Conservation (phyloP, 108 stramenopile genomes). For the Fistulifera pelliculosa region DNA sequence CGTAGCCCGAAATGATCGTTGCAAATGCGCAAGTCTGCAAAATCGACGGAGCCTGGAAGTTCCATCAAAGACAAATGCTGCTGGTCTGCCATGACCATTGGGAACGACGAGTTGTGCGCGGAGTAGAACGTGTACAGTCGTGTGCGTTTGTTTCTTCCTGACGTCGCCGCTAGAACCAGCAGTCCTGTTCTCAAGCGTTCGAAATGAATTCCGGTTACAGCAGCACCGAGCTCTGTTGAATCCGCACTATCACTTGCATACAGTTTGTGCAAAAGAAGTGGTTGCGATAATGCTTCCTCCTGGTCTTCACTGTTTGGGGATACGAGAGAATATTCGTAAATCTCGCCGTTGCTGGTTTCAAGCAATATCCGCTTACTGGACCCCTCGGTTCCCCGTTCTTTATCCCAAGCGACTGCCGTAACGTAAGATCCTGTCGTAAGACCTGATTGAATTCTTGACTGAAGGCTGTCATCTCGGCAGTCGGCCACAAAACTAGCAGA, state of each 20-base stretch:
- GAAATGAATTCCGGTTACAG: constrained; percentile 45
- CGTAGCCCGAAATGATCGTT: constrained; percentile 62
- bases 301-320: constrained; percentile 21
- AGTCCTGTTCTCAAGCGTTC: constrained; percentile 48
- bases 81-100: constrained; percentile 43
- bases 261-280: constrained; percentile 17
- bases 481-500: constrained; percentile 19
- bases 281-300: constrained; percentile 2
- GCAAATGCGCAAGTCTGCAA: constrained; percentile 55
- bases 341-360: constrained; percentile 67
- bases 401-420: constrained; percentile 79
- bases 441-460: constrained; percentile 33
- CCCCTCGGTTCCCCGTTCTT: constrained; percentile 73
- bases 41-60: constrained; percentile 68
- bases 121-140: constrained; percentile 70
- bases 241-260: constrained; percentile 22
- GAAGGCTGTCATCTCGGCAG: constrained; percentile 5
- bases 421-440: constrained; percentile 66
- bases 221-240: constrained; percentile 19
- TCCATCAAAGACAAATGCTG: constrained; percentile 45
- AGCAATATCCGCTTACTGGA: constrained; percentile 63
- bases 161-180: constrained; percentile 58
- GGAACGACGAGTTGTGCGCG: constrained; percentile 32
- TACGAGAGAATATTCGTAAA: constrained; percentile 66
- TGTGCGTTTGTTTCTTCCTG: constrained; percentile 59